These are phyloP conservation scores for Entomortierella lignicola DNA, from an alignment of 192 early-diverging fungal genomes.

Conservation along the genomic window DNA sequence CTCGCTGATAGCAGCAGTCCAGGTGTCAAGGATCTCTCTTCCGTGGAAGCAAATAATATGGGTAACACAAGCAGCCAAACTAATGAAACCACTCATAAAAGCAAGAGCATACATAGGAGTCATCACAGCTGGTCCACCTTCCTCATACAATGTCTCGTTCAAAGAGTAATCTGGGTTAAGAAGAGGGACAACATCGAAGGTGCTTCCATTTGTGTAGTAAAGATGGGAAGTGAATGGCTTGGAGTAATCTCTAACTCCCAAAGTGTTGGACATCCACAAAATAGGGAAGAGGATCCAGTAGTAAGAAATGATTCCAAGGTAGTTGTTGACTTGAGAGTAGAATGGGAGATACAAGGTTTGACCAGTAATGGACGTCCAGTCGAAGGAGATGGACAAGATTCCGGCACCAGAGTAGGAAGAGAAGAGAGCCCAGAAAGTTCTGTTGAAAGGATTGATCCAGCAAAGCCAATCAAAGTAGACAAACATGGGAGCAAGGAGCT, in stretches of 20 bases:
- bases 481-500: constrained; percentile 54
- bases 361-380: constrained; percentile 68
- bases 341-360: too few species aligned
- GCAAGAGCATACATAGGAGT: constrained; percentile 62
- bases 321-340: too few species aligned
- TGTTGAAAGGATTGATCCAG: constrained; percentile 39
- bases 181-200: constrained; percentile 43
- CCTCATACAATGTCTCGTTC: constrained; percentile 56
- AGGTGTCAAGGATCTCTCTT: constrained; percentile 61
- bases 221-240: constrained; percentile 54
- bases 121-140: constrained; percentile 61
- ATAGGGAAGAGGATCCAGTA: too few species aligned
- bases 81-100: constrained; percentile 66
- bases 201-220: constrained; percentile 47
- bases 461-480: constrained; percentile 39
- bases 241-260: too few species aligned
- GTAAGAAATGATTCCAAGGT: too few species aligned
- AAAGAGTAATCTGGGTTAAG: constrained; percentile 54
- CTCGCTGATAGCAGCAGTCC: constrained; percentile 47
- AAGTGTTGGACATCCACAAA: too few species aligned
- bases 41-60: constrained; percentile 74
- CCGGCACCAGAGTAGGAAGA: constrained; percentile 57
- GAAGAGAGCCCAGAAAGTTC: too few species aligned
- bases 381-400: constrained; percentile 74
- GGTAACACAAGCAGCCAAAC: constrained; percentile 64